Percentiles rank a stretch among this genome's conserved stretches.
phyloP scores from a whole-genome alignment of 1,284 basidiomycete genomes.

The Inonotus obliquus region DNA sequence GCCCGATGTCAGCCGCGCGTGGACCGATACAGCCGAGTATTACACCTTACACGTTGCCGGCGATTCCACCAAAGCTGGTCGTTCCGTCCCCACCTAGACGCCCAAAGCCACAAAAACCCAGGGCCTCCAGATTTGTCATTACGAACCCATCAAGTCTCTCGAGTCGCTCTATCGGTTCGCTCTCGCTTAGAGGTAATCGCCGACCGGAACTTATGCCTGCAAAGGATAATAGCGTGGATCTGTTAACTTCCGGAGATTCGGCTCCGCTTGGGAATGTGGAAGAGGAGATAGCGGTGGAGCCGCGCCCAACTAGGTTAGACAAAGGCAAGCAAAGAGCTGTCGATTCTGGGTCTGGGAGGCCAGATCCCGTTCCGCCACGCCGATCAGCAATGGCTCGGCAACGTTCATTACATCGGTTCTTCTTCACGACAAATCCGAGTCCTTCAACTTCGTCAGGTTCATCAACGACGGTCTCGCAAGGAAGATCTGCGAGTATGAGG shows the following conservation, averaged over 20 bases:
- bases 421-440: constrained; percentile 14
- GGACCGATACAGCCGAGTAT: neutral
- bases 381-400: neutral
- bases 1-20: neutral
- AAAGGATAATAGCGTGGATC: neutral
- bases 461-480: neutral
- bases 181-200: neutral
- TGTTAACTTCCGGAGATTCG: neutral
- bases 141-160: constrained; percentile 11
- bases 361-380: neutral
- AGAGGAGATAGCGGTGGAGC: neutral
- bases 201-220: neutral
- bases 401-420: constrained; percentile 9
- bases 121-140: constrained; percentile 5
- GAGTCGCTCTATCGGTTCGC: neutral
- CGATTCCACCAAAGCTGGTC: neutral
- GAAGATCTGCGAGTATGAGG: neutral
- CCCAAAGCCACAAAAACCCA: neutral
- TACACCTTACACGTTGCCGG: constrained; percentile 4
- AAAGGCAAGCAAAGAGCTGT: constrained; percentile 11
- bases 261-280: neutral
- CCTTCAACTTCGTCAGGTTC: constrained; percentile 10
- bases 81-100: neutral
- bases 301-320: neutral
- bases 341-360: constrained; percentile 11